These are phyloP conservation scores for Mycena sanguinolenta DNA, from an alignment of 768 basidiomycete species.

Conservation along the genomic window DNA sequence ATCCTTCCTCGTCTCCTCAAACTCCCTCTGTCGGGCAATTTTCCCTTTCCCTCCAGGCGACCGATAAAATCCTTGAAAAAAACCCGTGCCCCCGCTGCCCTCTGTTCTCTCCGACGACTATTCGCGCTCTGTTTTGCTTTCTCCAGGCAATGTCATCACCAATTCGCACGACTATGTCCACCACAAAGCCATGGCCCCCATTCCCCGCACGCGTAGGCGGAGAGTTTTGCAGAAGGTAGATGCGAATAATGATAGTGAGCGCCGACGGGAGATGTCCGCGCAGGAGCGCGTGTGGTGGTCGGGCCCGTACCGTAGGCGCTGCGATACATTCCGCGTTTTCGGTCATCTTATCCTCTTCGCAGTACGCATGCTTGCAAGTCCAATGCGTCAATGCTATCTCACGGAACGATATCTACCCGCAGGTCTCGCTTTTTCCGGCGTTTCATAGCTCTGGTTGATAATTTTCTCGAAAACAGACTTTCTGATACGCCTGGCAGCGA, in stretches of 20 bases:
- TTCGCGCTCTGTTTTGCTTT: conserved; percentile 73
- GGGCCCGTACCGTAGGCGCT: conserved; percentile 78
- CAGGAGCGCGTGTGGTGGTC: conserved; percentile 79
- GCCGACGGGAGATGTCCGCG: conserved; percentile 69
- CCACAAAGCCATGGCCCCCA: conserved; percentile 73
- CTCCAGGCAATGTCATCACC: conserved; percentile 67
- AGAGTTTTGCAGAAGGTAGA: conserved; percentile 29
- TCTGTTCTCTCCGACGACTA: conserved; percentile 62
- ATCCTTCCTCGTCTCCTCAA: conserved; percentile 75
- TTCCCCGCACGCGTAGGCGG: conserved; percentile 49
- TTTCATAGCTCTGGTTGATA: neutral
- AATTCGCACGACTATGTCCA: conserved; percentile 60
- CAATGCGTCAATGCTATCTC: conserved; percentile 67
- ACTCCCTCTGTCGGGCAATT: conserved; percentile 43
- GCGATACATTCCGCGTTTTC: conserved; percentile 30
- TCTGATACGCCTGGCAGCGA: conserved; percentile 12
- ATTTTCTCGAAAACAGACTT: conserved; percentile 12
- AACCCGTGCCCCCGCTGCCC: conserved; percentile 49
- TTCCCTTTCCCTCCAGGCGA: conserved; percentile 15
- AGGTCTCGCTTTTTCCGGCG: conserved; percentile 54
- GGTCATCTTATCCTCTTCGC: conserved; percentile 25
- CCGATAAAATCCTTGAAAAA: conserved; percentile 38
- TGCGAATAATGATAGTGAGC: conserved; percentile 44
- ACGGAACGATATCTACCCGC: conserved; percentile 67
- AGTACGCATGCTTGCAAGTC: conserved; percentile 83